Evolutionary conservation across 805 yeast species (phyloP), one percentile per base, ranked within the genome.

Genomic region (Lachancea fermentati): DNA sequence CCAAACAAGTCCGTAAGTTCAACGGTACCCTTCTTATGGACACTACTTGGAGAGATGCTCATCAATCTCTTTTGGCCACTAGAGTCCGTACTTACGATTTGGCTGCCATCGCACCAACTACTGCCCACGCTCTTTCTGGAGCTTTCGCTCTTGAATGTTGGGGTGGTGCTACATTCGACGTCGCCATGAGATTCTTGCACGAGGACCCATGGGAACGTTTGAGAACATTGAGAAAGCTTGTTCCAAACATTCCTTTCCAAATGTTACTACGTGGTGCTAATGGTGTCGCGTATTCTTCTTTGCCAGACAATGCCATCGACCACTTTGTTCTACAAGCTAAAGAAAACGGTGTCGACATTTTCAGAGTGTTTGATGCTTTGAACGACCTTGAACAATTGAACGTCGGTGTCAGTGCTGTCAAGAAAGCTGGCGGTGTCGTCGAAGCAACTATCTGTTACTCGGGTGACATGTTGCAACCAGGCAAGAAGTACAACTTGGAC

Each of bases 151-250:
- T 93, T 41, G 99, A 93, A 70, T 93, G 98, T 73, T 93, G 99
- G 99, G 99, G 99, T 69, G 99, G 99, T 68, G 99, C 99, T 41
- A 93, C 99, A 29, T 93, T 93, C 57, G 99, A 93, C 61, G 99
- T 93, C 41, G 84, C 96, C 41, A 89, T 93, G 97, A 80, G 99
- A 68, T 93, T 93, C 76, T 74, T 93, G 58, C 87, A 91, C 66
- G 99, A 93, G 73, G 97, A 89, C 65, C 99, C 99, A 51, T 93
- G 99, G 99, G 95, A 77, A 45, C 80, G 99, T 68, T 75, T 93
- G 65, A 79, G 95, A 65, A 76, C 78, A 66, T 72, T 93, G 66
- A 79, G 98, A 67, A 75, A 75, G 57, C 75, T 83, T 43, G 97
- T 94, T 47, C 99, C 99, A 60, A 93, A 93, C 71, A 88, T 93